Evolutionary conservation across 2,329 filamentous ascomycete genomes (phyloP).

Genomic region (Penicillium sp.): DNA sequence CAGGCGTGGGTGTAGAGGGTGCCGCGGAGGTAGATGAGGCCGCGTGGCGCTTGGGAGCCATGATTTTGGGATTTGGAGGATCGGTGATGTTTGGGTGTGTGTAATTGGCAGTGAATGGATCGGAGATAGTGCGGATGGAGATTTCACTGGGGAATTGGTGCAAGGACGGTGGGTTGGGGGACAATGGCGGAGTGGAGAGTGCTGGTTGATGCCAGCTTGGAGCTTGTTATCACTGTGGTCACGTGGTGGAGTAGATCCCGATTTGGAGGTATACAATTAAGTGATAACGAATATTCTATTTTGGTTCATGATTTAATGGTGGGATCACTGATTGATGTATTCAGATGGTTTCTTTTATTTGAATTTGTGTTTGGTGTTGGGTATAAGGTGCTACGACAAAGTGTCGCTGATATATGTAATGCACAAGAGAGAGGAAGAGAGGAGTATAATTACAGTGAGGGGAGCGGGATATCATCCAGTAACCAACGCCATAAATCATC

Average conservation of each 20-base stretch:
- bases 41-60: conserved; percentile 31
- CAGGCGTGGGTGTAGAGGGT: conserved; percentile 16
- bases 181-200: conserved; percentile 20
- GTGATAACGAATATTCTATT: background rate
- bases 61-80: conserved; percentile 19
- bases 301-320: background rate
- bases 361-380: background rate
- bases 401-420: background rate
- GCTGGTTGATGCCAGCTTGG: conserved; percentile 27
- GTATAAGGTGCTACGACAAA: background rate
- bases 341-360: background rate
- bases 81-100: conserved; percentile 30
- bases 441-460: conserved; percentile 15
- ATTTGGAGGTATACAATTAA: conserved; percentile 3
- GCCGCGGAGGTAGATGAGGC: conserved; percentile 31
- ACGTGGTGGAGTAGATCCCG: conserved; percentile 16
- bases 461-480: conserved; percentile 9
- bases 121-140: background rate
- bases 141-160: background rate
- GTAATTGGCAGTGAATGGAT: background rate
- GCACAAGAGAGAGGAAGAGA: conserved; percentile 14
- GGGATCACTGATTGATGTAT: background rate
- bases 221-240: conserved; percentile 26
- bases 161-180: background rate
- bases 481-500: conserved; percentile 11